A percentile compares a stretch with the other conserved stretches of the same genome.
Conservation (phyloP, 2,329 filamentous ascomycete genomes). For the Xylaria sp. region DNA sequence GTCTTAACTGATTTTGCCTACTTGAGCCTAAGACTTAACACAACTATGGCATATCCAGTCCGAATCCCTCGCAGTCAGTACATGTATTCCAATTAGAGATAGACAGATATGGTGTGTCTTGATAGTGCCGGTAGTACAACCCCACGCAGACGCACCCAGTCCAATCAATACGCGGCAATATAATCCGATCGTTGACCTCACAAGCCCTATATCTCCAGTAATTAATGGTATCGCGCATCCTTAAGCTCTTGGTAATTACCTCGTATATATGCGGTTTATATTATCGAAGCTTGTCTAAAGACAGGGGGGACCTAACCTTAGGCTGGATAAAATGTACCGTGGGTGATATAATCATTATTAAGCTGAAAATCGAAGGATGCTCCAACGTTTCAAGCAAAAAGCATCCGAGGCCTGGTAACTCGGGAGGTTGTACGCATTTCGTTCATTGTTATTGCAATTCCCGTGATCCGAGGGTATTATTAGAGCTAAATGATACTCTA, state of each 20-base stretch:
- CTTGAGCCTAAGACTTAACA: background rate
- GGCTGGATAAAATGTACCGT: background rate
- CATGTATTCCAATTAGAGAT: background rate
- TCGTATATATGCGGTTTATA: background rate
- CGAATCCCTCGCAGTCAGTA: background rate
- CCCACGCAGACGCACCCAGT: background rate
- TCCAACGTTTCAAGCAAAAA: too few species aligned
- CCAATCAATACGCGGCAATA: background rate
- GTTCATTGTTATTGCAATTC: background rate
- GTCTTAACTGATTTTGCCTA: slow-evolving; percentile 1
- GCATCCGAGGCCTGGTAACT: too few species aligned
- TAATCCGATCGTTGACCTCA: background rate
- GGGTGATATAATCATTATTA: background rate
- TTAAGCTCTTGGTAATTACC: background rate
- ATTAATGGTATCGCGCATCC: background rate
- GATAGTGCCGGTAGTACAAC: background rate
- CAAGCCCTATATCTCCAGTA: background rate
- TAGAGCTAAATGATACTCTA: background rate
- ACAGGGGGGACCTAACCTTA: background rate
- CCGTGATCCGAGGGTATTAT: background rate
- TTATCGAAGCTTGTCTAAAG: background rate
- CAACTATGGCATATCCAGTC: background rate
- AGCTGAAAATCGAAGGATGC: too few species aligned
- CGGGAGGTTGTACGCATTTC: background rate
- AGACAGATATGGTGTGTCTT: background rate